phyloP scores from a whole-genome alignment of 2,329 filamentous ascomycete genomes.

The Epichloe coenophiala region DNA sequence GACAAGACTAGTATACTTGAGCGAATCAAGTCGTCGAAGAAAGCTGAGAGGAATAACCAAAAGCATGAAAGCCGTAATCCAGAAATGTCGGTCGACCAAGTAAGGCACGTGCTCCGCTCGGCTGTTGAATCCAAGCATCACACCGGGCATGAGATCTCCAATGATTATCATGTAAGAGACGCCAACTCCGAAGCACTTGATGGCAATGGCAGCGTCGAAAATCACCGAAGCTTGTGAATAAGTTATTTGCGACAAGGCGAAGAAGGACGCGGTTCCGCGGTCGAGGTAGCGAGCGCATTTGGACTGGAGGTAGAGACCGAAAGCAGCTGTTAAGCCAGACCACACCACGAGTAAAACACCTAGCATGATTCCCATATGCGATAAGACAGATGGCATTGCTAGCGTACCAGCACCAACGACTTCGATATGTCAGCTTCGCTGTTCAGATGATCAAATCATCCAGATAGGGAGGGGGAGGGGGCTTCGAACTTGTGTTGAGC shows the following conservation, averaged over 20 bases:
- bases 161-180: slow-evolving; percentile 98
- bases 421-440: slow-evolving; percentile 22
- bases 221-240: slow-evolving; percentile 92
- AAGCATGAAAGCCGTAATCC: slow-evolving; percentile 96
- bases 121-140: slow-evolving; percentile 67
- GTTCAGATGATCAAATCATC: slow-evolving; percentile 1
- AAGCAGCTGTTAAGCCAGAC: slow-evolving; percentile 78
- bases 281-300: slow-evolving; percentile 89
- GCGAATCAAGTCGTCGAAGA: slow-evolving; percentile 75
- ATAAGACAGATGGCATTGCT: slow-evolving; percentile 89
- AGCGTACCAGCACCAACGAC: slow-evolving; percentile 89
- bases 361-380: slow-evolving; percentile 85
- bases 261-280: slow-evolving; percentile 78
- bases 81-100: slow-evolving; percentile 82
- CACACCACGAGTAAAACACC: slow-evolving; percentile 77
- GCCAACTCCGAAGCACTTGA: slow-evolving; percentile 96
- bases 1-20: slow-evolving; percentile 93
- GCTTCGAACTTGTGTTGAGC: slow-evolving; percentile 73
- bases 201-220: slow-evolving; percentile 88
- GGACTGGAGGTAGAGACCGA: slow-evolving; percentile 89
- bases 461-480: neutral
- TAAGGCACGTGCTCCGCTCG: slow-evolving; percentile 51
- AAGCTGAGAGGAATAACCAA: slow-evolving; percentile 92
- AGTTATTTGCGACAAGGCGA: slow-evolving; percentile 90
- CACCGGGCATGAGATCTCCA: slow-evolving; percentile 93